Percentiles rank a stretch among this genome's conserved stretches.
phyloP scores from a whole-genome alignment of 2,329 filamentous ascomycete genomes.

The Plectosphaerella sp. region DNA sequence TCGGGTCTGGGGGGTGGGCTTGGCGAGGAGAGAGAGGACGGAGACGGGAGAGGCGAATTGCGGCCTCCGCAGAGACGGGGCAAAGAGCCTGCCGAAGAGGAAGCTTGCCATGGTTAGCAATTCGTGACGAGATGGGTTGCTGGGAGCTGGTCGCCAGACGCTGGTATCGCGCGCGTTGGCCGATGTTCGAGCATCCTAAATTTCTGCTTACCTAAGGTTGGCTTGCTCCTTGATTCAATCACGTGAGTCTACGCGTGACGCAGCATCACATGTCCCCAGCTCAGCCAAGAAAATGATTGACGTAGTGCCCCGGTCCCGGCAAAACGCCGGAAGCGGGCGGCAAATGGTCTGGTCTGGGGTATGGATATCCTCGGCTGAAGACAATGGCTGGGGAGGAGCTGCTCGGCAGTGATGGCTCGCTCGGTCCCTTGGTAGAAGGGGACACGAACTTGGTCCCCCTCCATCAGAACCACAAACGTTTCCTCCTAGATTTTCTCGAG shows the following conservation, averaged over 20 bases:
- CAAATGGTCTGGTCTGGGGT: constrained; percentile 1
- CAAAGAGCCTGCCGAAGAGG: constrained; percentile 27
- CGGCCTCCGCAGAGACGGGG: constrained; percentile 20
- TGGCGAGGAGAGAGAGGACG: constrained; percentile 11
- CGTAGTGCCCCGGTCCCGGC: background rate
- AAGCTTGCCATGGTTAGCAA: constrained; percentile 22
- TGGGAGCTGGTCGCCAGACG: too few relatives aligned
- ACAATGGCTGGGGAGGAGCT: background rate
- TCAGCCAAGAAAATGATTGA: background rate
- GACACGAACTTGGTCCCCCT: background rate
- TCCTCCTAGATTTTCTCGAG: background rate
- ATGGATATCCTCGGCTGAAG: constrained; percentile 18
- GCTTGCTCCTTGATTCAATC: background rate
- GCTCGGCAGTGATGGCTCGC: background rate
- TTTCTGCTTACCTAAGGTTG: background rate
- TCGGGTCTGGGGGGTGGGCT: constrained; percentile 21
- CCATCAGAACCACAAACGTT: background rate
- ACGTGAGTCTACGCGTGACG: background rate
- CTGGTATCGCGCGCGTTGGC: too few relatives aligned
- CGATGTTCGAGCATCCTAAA: background rate
- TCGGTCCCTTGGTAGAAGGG: background rate
- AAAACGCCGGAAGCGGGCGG: constrained; percentile 1
- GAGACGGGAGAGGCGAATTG: constrained; percentile 9
- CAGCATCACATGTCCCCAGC: background rate
- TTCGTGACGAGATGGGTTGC: background rate